A percentile compares a stretch with the other conserved stretches of the same genome.
Evolutionary conservation across 2,329 filamentous ascomycete genomes (phyloP).

Genomic region (Sporothrix schenckii): DNA sequence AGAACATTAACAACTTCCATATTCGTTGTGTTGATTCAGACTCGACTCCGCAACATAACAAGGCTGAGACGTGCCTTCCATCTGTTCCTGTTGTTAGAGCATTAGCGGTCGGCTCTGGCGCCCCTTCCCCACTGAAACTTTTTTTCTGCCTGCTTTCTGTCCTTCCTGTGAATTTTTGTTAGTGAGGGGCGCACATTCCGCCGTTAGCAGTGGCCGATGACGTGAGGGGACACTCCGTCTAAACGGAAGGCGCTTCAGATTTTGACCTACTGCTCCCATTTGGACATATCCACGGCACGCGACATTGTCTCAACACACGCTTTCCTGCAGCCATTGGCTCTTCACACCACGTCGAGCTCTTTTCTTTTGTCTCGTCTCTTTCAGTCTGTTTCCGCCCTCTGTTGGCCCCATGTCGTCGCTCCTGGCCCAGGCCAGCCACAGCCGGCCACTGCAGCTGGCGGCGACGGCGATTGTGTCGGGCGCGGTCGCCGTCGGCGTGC

Average conservation of each 20-base stretch:
- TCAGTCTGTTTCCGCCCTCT: not conserved
- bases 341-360: not conserved
- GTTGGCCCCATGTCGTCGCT: slow-evolving; percentile 45
- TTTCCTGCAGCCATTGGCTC: slow-evolving; percentile 19
- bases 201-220: slow-evolving; percentile 17
- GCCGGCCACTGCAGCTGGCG: slow-evolving; percentile 63
- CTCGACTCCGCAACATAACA: not conserved
- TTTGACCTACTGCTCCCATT: not conserved
- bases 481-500: slow-evolving; percentile 60
- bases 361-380: not conserved
- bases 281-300: not conserved
- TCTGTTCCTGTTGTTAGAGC: slow-evolving; percentile 11
- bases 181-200: slow-evolving; percentile 23
- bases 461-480: slow-evolving; percentile 71
- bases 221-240: slow-evolving; percentile 9
- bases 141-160: not conserved
- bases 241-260: not conserved
- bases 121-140: slow-evolving; percentile 24
- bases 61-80: slow-evolving; percentile 20
- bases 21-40: not conserved
- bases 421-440: slow-evolving; percentile 50
- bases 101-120: slow-evolving; percentile 26
- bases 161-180: not conserved
- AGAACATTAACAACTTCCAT: not conserved
- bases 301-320: not conserved